Evolutionary conservation across 2,329 filamentous ascomycete genomes (phyloP).

Genomic region (Kalaharituber pfeilii): DNA sequence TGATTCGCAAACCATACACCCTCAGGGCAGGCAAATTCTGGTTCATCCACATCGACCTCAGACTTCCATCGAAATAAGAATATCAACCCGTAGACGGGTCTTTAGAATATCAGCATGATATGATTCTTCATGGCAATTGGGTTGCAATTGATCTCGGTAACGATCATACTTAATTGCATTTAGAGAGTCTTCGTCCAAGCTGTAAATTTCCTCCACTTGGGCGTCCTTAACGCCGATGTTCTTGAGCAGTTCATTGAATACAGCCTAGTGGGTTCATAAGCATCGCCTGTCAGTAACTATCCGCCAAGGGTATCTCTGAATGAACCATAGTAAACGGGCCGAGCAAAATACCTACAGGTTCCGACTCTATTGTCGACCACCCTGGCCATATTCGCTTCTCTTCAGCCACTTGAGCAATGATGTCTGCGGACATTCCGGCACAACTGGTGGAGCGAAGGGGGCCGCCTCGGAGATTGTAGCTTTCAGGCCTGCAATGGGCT

Average conservation of each 20-base stretch:
- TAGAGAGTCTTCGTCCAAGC: conserved; percentile 49
- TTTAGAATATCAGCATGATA: conserved; percentile 18
- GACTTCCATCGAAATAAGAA: conserved; percentile 63
- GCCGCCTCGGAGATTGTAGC: no score
- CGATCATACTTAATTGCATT: conserved; percentile 45
- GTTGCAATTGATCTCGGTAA: conserved; percentile 1
- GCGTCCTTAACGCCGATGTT: conserved; percentile 60
- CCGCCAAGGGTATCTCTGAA: neutral
- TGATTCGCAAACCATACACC: conserved; percentile 91
- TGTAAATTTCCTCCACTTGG: conserved; percentile 59
- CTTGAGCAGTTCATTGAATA: conserved; percentile 71
- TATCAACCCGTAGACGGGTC: conserved; percentile 68
- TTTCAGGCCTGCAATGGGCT: no score
- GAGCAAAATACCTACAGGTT: neutral
- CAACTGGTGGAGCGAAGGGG: no score
- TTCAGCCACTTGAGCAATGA: neutral
- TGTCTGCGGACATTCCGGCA: neutral
- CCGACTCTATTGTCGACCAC: conserved; percentile 18
- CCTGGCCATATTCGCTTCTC: conserved; percentile 15
- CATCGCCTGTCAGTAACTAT: no score
- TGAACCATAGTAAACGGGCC: neutral
- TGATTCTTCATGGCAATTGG: neutral
- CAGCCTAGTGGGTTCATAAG: conserved; percentile 45
- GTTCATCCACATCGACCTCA: conserved; percentile 35
- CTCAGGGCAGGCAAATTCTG: conserved; percentile 39